Evolutionary conservation across 176 grass and related monocot genomes (phyloP).

Genomic region (Eleusine coracana): DNA sequence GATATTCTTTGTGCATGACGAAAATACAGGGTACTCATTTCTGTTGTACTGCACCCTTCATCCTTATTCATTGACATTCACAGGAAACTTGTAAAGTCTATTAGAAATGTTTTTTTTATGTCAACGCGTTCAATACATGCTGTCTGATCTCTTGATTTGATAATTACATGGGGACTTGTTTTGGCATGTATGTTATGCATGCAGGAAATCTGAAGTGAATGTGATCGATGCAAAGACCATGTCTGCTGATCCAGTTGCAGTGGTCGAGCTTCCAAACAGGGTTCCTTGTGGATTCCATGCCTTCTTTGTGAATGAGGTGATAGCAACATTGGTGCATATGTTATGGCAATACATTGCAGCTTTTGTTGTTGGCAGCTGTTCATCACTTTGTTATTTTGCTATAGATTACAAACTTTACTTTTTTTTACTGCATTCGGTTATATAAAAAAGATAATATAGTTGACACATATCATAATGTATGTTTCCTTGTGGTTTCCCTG

Average conservation of each 20-base stretch:
- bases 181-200: conserved; percentile 18
- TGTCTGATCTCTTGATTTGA: not conserved
- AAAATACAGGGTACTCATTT: conserved; percentile 76
- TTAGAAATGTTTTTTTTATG: not conserved
- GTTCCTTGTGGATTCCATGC: conserved; percentile 92
- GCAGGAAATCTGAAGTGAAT: conserved; percentile 83
- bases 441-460: too few relatives aligned
- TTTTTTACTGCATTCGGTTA: too few relatives aligned
- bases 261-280: conserved; percentile 78
- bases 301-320: conserved; percentile 88
- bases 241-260: conserved; percentile 77
- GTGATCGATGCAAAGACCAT: conserved; percentile 95
- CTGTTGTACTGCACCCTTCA: conserved; percentile 4
- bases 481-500: not conserved
- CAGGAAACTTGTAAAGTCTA: not conserved
- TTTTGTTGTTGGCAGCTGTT: not conserved
- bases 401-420: not conserved
- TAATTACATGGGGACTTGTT: not conserved
- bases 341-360: not conserved
- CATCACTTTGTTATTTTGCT: not conserved
- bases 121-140: not conserved
- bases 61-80: not conserved
- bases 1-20: conserved; percentile 87
- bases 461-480: not conserved
- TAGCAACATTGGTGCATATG: not conserved